Conservation (phyloP, 768 basidiomycete genomes). For the Clitopilus hobsonii region DNA sequence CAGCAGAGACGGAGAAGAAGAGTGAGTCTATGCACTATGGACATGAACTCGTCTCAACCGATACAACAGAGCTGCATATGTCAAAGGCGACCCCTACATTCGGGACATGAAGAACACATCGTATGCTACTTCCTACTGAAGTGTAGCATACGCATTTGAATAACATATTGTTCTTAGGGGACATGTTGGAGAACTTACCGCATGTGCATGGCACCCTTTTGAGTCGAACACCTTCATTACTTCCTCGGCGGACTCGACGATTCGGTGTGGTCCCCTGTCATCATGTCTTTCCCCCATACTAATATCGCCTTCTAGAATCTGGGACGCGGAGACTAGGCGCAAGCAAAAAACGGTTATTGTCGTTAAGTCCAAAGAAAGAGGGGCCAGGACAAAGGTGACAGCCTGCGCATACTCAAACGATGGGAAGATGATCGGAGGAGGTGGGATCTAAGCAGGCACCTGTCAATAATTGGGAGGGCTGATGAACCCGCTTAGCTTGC, state of each 20-base stretch:
- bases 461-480: not conserved
- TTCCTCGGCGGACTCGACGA: constrained; percentile 91
- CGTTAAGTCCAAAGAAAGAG: constrained; percentile 93
- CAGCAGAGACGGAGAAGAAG: constrained; percentile 89
- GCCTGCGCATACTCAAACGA: constrained; percentile 85
- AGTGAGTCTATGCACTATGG: constrained; percentile 47
- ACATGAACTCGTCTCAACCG: constrained; percentile 42
- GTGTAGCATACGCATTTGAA: constrained; percentile 6
- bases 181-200: constrained; percentile 87
- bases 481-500: constrained; percentile 57
- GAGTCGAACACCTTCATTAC: constrained; percentile 85
- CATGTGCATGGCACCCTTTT: constrained; percentile 92
- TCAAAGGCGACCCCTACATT: constrained; percentile 97
- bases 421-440: constrained; percentile 85
- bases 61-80: constrained; percentile 62
- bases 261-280: constrained; percentile 51
- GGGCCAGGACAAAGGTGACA: constrained; percentile 88
- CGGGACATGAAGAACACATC: constrained; percentile 99
- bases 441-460: constrained; percentile 34
- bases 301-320: constrained; percentile 55
- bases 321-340: constrained; percentile 88
- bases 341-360: constrained; percentile 97
- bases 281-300: not conserved
- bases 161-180: constrained; percentile 48
- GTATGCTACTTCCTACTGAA: constrained; percentile 41